Evolutionary conservation across 805 yeast species (phyloP), one percentile per base, ranked within the genome.

Genomic region (Schizosaccharomyces pombe): DNA sequence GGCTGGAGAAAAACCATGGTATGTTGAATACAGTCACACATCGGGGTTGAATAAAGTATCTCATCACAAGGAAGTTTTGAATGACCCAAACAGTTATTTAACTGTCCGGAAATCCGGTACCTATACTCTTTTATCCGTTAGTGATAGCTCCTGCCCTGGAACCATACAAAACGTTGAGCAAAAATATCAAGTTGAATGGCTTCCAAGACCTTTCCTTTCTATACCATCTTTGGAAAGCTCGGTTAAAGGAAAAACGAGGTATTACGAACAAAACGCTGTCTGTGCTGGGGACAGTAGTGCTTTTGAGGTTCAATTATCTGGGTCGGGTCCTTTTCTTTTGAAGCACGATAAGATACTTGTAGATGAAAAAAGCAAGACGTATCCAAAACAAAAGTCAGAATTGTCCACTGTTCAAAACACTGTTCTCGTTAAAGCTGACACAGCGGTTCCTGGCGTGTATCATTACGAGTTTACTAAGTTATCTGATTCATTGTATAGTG

Each of bases 261-360:
- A 63, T 2, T 71, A 66, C 55, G 56, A 59, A 1, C 69, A 72
- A 40, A 59, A 64, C 9, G 66, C 66, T 33, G 72, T 75, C 12
- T 76, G 81, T 58, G 75, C 74, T 58, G 70, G 68, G 43, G 68
- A 66, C 31, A 76, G 73, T 55, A 73, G 71, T 55, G 67, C 72
- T 1, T 62, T 76, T 32, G 80, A 75, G 55, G 57, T 82, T 33
- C 28, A 33, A 4, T n/a, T 43, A 14, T 31, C 8, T 30, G 58
- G 64, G 2, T 65, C 74, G 4, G 71, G 79, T 1, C 87, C 89
- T 26, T 85, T 85, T 58, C 65, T 74, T n/a, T 67, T 86, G 28
- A 77, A 75, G 40, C 85, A 85, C 63, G 74, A 76, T n/a, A 52
- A 43, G 26, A 19, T 30, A 16, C 31, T 54, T n/a, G 53, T 22